Evolutionary conservation across 176 grass and related monocot genomes (phyloP), one percentile per base, ranked within the genome.

Genomic region (Luzula sylvatica): DNA sequence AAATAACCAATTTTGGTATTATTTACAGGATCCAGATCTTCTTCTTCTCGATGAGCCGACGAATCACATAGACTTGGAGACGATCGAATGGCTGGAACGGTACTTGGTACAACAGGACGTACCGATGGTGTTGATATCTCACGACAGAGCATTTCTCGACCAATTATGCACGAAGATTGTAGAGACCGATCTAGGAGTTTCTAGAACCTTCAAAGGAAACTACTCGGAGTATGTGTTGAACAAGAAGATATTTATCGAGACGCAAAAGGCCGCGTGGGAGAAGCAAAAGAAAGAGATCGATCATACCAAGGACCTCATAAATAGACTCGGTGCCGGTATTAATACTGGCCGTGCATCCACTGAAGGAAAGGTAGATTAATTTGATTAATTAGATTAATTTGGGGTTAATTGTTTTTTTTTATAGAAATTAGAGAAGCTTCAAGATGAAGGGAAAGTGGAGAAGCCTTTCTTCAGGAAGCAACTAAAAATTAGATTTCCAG

Each of bases 241-340:
- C 9, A 98, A 98, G 55, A 81, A 81, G 4, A 68, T 80, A 53
- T 82, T 71, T 55, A 64, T 90, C 23, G 77, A 98, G 61, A 65
- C 81, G 32, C 92, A 87, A 35, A 61, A 72, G 46, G 75, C 85
- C 25, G 85, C 85, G 2, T 90, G 92, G 92, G 85, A 98, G 65
- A 98, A 98, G 78, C 92, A 98, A 30, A 84, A 87, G 72, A 98
- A 98, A 44, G 85, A 98, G 65, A 90, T 98, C 74, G 92, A 76
- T 14, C 81, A 86, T 15, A 98, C 81, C 56, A 96, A 83, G 72
- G 92, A 90, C 15, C 56, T 98, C 32, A 98, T 98, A 76, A 79
- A 76, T 38, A 86, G 92, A 78, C 74, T 98, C 67, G 72, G 92
- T 42, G 92, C 92, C 19, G 92, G 85, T 53, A 85, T 79, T 72